Evolutionary conservation across 164 flowering plant genomes (phyloP), one percentile per base, ranked within the genome.

Genomic region (Platanus orientalis): DNA sequence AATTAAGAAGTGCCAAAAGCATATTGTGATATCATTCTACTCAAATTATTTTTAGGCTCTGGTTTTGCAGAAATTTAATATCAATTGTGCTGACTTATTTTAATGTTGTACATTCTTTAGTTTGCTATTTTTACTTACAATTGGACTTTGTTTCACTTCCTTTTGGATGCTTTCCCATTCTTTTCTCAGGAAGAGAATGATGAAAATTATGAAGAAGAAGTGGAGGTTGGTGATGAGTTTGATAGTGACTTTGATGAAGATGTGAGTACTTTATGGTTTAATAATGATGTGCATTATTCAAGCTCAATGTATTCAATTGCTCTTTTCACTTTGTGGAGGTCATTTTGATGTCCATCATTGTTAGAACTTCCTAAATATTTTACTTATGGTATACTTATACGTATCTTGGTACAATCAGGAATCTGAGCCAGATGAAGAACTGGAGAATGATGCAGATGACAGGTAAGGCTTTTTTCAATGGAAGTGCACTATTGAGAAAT

Each of bases 221-320:
- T 48, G 4, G 97, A 94, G 69, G 87, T 68, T 77, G 99, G 78
- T 48, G 99, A 94, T 81, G 97, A 73, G 69, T 94, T 94, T 68
- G 99, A 94, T 70, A 89, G 96, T 63, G 99, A 94, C 64, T 94
- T 94, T 66, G 86, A 89, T 70, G 96, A 91, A 69, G 95, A 91
- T 76, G 99, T 94, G 70, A 80, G 96, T 78, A 29, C 16, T 52
- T 23, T 50, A 34, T 17, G 10, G 53, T 50, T 63, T n/a, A 13
- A 12, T 27, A 42, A 42, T 24, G 30, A 11, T 47, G 36, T 23
- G 28, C 24, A 9, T 16, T 14, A n/a, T n/a, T n/a, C n/a, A n/a
- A n/a, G n/a, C 6, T 19, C 13, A 32, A 26, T 21, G 32, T 30
- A 11, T 19, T 17, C 39, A 25, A 21, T 32, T 14, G 21, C 23